Evolutionary conservation across 805 yeast species (phyloP).

Genomic region (Zygoascus flipseniorum): DNA sequence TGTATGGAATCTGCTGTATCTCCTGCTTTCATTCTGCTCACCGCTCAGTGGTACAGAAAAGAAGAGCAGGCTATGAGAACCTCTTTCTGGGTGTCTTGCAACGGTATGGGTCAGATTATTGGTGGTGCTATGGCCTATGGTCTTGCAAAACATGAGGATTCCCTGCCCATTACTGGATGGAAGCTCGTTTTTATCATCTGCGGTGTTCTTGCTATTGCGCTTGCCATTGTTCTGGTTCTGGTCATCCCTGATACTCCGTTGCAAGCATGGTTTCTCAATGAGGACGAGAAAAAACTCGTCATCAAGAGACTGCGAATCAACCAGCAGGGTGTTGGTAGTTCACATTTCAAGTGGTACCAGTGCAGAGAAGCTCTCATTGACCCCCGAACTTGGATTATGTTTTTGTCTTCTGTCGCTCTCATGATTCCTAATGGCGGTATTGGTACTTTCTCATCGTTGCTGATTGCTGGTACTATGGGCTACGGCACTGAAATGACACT

Average conservation of each 20-base stretch:
- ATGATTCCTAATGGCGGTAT: constrained; percentile 47
- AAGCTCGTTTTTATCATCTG: constrained; percentile 45
- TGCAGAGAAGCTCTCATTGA: constrained; percentile 37
- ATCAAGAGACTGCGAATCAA: constrained; percentile 29
- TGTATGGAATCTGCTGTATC: constrained; percentile 46
- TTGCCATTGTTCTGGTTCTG: constrained; percentile 19
- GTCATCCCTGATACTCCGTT: constrained; percentile 48
- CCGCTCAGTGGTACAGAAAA: constrained; percentile 48
- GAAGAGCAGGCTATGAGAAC: constrained; percentile 37
- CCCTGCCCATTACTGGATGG: constrained; percentile 36
- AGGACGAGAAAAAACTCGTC: constrained; percentile 31
- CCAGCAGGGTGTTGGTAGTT: constrained; percentile 38
- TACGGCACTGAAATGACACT: constrained; percentile 25
- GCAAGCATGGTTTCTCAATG: constrained; percentile 21
- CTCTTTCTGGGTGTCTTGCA: constrained; percentile 34
- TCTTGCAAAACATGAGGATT: constrained; percentile 25
- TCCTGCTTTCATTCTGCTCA: constrained; percentile 49
- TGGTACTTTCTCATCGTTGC: constrained; percentile 25
- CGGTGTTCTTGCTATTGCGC: constrained; percentile 44
- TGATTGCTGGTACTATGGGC: constrained; percentile 16
- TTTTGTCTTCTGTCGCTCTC: constrained; percentile 27
- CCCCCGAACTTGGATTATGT: constrained; percentile 29
- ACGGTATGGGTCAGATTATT: constrained; percentile 37
- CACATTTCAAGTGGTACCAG: constrained; percentile 35
- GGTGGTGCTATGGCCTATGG: constrained; percentile 45